phyloP scores from a whole-genome alignment of 495 filamentous ascomycete genomes.

The Neurospora sp. region DNA sequence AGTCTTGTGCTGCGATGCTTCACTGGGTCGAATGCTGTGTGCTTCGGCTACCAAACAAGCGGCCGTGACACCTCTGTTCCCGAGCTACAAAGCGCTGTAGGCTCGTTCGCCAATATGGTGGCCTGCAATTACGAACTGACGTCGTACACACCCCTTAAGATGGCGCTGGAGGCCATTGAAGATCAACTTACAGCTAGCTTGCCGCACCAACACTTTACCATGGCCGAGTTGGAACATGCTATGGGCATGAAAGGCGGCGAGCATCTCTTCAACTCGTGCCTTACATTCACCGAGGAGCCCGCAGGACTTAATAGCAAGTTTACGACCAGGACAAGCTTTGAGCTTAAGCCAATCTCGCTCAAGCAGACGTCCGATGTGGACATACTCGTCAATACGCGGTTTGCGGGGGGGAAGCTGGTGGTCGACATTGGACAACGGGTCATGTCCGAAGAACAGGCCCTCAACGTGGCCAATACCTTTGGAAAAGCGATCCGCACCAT shows the following conservation, averaged over 20 bases:
- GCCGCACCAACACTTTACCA: conserved; percentile 33
- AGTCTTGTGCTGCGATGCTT: conserved; percentile 33
- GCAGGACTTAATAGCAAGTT: conserved; percentile 28
- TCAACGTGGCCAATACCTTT: conserved; percentile 30
- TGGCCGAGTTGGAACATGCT: conserved; percentile 32
- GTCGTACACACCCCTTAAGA: conserved; percentile 19
- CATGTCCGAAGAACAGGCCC: conserved; percentile 30
- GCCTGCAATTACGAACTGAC: conserved; percentile 24
- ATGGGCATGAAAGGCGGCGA: conserved; percentile 29
- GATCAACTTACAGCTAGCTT: conserved; percentile 20
- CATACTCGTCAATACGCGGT: conserved; percentile 29
- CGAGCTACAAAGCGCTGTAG: conserved; percentile 28
- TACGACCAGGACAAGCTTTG: conserved; percentile 21
- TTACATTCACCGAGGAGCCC: conserved; percentile 34
- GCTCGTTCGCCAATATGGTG: conserved; percentile 33
- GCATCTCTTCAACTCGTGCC: conserved; percentile 35
- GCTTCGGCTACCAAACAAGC: conserved; percentile 32
- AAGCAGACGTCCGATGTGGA: conserved; percentile 36
- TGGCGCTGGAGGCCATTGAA: conserved; percentile 25
- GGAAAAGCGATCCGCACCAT: conserved; percentile 34
- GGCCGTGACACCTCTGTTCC: conserved; percentile 31
- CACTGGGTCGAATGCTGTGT: conserved; percentile 27
- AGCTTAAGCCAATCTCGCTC: conserved; percentile 26
- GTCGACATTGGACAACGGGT: conserved; percentile 35
- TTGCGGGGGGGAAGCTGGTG: conserved; percentile 24